phyloP scores from a whole-genome alignment of 2,329 filamentous ascomycete genomes.

The Cytospora schulzeri region DNA sequence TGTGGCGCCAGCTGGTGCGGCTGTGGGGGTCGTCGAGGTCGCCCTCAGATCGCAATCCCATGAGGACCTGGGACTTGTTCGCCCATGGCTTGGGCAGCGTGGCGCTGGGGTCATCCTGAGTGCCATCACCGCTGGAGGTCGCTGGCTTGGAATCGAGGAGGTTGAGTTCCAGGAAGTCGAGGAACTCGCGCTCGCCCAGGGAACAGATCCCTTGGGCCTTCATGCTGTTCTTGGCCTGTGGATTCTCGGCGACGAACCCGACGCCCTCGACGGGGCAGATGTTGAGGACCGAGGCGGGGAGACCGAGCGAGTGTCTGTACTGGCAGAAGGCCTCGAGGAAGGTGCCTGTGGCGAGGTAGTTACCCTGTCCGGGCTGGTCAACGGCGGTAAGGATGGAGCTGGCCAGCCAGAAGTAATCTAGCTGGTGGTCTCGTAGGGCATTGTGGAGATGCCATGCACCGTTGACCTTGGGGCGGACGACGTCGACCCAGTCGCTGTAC shows the following conservation, averaged over 20 bases:
- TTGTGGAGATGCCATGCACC: slow-evolving; percentile 22
- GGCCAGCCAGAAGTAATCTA: slow-evolving; percentile 14
- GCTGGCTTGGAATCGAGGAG: neutral
- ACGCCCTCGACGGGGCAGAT: slow-evolving; percentile 38
- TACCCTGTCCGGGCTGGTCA: slow-evolving; percentile 15
- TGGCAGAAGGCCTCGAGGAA: slow-evolving; percentile 41
- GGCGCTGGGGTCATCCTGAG: no score
- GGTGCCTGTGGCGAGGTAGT: slow-evolving; percentile 37
- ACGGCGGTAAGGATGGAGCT: slow-evolving; percentile 11
- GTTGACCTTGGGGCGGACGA: slow-evolving; percentile 28
- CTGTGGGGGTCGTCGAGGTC: no score
- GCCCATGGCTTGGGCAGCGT: no score
- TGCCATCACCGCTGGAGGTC: neutral
- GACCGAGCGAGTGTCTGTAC: slow-evolving; percentile 37
- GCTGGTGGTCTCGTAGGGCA: slow-evolving; percentile 34
- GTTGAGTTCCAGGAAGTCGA: slow-evolving; percentile 32
- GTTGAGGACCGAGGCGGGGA: slow-evolving; percentile 40
- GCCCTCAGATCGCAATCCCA: no score
- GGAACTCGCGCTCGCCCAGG: slow-evolving; percentile 32
- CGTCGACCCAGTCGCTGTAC: slow-evolving; percentile 35
- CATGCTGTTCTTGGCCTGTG: slow-evolving; percentile 31
- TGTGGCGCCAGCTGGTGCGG: no score
- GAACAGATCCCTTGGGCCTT: slow-evolving; percentile 31
- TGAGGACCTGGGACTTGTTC: no score
- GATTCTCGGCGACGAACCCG: slow-evolving; percentile 33